Percentiles rank a stretch among this genome's conserved stretches.
phyloP scores from a whole-genome alignment of 2,329 filamentous ascomycete genomes.

The Fusarium verrucosum region DNA sequence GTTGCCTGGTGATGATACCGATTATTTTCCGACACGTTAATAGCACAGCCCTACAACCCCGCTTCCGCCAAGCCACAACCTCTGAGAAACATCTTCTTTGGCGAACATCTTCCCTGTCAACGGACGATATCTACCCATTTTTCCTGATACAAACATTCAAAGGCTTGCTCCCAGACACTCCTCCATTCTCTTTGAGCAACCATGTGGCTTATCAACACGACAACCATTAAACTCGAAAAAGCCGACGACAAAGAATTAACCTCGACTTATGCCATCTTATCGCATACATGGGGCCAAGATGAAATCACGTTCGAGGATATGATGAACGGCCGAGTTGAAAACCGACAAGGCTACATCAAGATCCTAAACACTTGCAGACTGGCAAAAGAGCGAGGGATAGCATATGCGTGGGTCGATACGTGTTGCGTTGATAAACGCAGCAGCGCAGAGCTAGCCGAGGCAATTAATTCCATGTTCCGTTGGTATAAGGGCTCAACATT shows the following conservation, averaged over 20 bases:
- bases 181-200: too few species aligned
- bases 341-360: neutral
- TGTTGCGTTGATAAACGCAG: conserved; percentile 10
- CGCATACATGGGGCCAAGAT: neutral
- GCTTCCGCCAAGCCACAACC: neutral
- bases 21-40: neutral
- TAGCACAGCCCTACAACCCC: neutral
- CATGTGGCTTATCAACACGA: conserved; percentile 4
- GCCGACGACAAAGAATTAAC: neutral
- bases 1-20: neutral
- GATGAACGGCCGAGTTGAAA: rapidly evolving
- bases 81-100: too few species aligned
- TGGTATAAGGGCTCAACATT: neutral
- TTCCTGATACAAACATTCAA: too few species aligned
- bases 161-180: too few species aligned
- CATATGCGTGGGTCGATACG: conserved; percentile 4
- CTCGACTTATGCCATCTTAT: neutral
- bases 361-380: neutral
- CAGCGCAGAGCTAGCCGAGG: conserved; percentile 6
- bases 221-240: neutral
- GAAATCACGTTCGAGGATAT: conserved; percentile 7
- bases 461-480: conserved; percentile 4
- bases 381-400: neutral
- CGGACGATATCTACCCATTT: too few species aligned
- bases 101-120: too few species aligned